phyloP scores from a whole-genome alignment of 192 early-diverging fungal species.

The Oehlia diaphana region DNA sequence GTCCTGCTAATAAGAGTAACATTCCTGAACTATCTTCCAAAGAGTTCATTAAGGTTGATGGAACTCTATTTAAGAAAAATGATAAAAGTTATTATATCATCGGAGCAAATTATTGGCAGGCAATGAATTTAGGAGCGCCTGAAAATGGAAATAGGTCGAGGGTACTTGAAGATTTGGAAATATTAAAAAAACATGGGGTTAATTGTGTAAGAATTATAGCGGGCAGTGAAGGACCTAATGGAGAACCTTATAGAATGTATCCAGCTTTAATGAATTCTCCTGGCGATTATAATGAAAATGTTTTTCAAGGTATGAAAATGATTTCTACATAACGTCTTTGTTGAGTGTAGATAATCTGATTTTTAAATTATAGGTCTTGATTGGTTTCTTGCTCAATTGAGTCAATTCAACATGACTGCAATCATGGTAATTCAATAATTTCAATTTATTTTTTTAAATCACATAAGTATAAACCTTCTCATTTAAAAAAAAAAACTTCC shows the following conservation, averaged over 20 bases:
- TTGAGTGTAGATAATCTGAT: neutral
- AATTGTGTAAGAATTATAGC: constrained; percentile 70
- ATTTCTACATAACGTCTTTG: neutral
- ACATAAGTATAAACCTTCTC: neutral
- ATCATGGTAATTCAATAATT: constrained; percentile 32
- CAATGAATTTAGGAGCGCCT: constrained; percentile 62
- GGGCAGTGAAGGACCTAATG: constrained; percentile 56
- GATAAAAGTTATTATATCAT: constrained; percentile 38
- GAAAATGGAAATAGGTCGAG: constrained; percentile 51
- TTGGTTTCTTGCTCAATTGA: constrained; percentile 59
- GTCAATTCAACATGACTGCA: constrained; percentile 55
- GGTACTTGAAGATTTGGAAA: constrained; percentile 52
- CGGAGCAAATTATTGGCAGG: constrained; percentile 76
- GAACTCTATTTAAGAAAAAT: constrained; percentile 38
- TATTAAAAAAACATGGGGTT: constrained; percentile 46
- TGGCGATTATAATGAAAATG: constrained; percentile 53
- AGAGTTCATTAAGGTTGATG: constrained; percentile 47
- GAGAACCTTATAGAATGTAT: constrained; percentile 54
- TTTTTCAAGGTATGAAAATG: constrained; percentile 47
- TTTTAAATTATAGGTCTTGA: constrained; percentile 44
- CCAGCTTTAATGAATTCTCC: constrained; percentile 58
- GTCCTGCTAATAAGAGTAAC: neutral
- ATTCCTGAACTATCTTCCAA: neutral
- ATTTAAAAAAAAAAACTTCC: neutral
- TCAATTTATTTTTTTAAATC: too few relatives aligned